phyloP scores from a whole-genome alignment of 2,329 filamentous ascomycete species.

The Cladorrhinum sp. region DNA sequence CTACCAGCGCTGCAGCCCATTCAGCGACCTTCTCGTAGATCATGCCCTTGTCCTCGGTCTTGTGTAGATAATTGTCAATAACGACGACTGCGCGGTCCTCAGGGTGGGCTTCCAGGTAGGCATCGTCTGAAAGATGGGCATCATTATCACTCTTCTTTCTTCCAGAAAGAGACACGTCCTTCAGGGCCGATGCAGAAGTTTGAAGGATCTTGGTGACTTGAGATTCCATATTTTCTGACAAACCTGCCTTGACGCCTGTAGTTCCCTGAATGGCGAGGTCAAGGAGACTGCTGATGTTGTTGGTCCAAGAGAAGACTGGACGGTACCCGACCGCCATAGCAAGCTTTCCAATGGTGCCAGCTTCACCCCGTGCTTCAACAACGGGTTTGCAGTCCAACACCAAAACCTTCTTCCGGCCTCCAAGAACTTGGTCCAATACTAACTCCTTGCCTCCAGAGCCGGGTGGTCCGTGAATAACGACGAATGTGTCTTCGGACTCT shows the following conservation, averaged over 20 bases:
- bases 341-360: slow-evolving; percentile 76
- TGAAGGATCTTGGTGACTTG: slow-evolving; percentile 88
- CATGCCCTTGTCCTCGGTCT: slow-evolving; percentile 62
- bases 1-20: slow-evolving; percentile 84
- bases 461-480: slow-evolving; percentile 87
- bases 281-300: slow-evolving; percentile 86
- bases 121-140: slow-evolving; percentile 70
- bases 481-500: slow-evolving; percentile 87
- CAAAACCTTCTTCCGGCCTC: slow-evolving; percentile 72
- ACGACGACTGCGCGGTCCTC: slow-evolving; percentile 80
- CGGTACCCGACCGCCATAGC: slow-evolving; percentile 84
- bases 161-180: slow-evolving; percentile 67
- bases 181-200: slow-evolving; percentile 76
- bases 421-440: slow-evolving; percentile 78
- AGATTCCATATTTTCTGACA: slow-evolving; percentile 87
- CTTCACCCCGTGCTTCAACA: slow-evolving; percentile 85
- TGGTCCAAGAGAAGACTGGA: slow-evolving; percentile 94
- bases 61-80: slow-evolving; percentile 88
- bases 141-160: slow-evolving; percentile 74
- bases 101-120: slow-evolving; percentile 85
- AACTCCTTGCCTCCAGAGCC: slow-evolving; percentile 90
- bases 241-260: slow-evolving; percentile 89
- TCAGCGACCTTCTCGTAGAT: slow-evolving; percentile 80
- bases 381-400: slow-evolving; percentile 92
- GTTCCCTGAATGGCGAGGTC: slow-evolving; percentile 92